These are phyloP conservation scores for Moelleriella libera DNA, from an alignment of 2,329 filamentous ascomycete genomes.

Conservation along the genomic window DNA sequence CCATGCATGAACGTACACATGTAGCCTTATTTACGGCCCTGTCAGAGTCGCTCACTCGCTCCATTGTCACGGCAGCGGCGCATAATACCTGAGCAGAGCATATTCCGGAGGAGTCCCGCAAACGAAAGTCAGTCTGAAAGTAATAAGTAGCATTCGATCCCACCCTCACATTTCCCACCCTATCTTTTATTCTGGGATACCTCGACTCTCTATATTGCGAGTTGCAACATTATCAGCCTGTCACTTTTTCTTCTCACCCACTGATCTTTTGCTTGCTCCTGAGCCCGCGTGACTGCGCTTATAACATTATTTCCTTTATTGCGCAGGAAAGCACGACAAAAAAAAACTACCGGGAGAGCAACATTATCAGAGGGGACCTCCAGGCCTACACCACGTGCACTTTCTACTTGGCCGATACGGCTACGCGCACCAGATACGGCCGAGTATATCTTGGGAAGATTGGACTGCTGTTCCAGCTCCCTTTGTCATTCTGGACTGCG, in stretches of 20 bases:
- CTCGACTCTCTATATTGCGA: background rate
- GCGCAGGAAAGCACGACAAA: background rate
- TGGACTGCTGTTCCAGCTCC: background rate
- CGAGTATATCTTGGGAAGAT: background rate
- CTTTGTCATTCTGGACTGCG: background rate
- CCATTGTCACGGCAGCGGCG: background rate
- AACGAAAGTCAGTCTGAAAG: background rate
- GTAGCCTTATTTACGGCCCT: slow-evolving; percentile 1
- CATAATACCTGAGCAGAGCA: background rate
- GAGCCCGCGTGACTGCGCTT: background rate
- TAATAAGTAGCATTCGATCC: background rate
- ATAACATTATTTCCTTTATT: background rate
- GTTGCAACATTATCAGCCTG: background rate
- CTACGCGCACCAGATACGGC: background rate
- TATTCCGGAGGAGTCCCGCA: background rate
- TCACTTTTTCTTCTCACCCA: background rate
- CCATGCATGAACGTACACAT: slow-evolving; percentile 1
- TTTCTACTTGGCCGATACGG: background rate
- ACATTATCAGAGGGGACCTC: too few relatives aligned
- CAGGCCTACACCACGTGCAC: background rate
- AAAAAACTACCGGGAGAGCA: background rate
- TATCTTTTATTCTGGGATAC: background rate
- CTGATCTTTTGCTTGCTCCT: background rate
- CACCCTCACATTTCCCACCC: background rate
- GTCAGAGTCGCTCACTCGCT: background rate